Base-by-base conservation (phyloP, 2,329 filamentous ascomycete species). In the Thelonectria blattea region DNA sequence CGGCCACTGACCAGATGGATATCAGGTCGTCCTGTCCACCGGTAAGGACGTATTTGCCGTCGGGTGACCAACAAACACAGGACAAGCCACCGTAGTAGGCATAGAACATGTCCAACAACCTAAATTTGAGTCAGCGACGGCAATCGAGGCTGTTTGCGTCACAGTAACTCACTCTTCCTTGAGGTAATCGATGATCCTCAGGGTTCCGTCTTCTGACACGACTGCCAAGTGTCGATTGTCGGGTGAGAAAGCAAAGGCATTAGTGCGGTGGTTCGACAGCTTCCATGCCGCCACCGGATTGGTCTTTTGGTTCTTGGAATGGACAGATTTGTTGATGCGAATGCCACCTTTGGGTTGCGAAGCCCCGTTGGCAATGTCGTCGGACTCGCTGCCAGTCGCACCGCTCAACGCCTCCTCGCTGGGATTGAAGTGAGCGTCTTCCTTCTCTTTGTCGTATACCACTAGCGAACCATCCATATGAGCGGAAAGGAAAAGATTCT, bases 361-460 rank as follows among this genome's bases (percentile, higher is more conserved):
- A 3, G 52, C 59, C 18, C 70, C 70, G 56, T 80, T 76, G 22
- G 72, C 63, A 22, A 72, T 69, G 50, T 78, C 76, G 32, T 72
- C 73, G 5, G 71, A 65, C n/a, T 79, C 74, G 66, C 71, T 73
- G 3, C 88, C 86, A 73, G 93, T 90, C 67, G 92, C 91, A 32
- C 62, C 68, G 24, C 67, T 70, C 27, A 68, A 51, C 39, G 61
- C 73, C 57, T 85, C 81, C 34, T 90, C 84, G 72, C 96, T 92
- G 0, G 90, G 84, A 3, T 86, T 82, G 70, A 97, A 95, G 1
- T 88, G 82, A 1, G 89, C 88, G 73, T 97, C 93, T 65, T 97
- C 93, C 74, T 95, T 97, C 72, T 97, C 93, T 77, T 98, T 99
- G 77, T 99, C 95, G 69, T 98, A 99, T 1, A 98, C 92, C 3